Conservation (phyloP, 495 filamentous ascomycete species). For the Podospora conica region DNA sequence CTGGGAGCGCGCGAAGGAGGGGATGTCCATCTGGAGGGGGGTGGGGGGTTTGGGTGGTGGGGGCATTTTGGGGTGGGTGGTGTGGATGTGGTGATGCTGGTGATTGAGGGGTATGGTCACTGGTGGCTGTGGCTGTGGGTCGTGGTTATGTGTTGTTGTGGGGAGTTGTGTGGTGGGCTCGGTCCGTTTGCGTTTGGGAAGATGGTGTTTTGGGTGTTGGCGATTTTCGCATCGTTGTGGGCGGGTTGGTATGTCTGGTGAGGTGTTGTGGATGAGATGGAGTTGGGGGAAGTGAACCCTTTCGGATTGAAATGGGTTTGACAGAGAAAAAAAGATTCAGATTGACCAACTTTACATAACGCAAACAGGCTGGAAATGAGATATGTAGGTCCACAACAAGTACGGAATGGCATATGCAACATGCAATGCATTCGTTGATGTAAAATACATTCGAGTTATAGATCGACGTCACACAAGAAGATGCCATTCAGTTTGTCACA, state of each 20-base stretch:
- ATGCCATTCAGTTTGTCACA: not conserved
- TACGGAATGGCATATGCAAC: too few species aligned
- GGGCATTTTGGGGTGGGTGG: not conserved
- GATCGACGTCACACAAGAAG: not conserved
- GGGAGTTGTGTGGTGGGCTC: not conserved
- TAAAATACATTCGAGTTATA: not conserved
- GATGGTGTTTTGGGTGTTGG: not conserved
- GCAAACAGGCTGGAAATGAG: not conserved
- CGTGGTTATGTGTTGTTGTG: not conserved
- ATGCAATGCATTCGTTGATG: too few species aligned
- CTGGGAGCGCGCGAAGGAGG: constrained; percentile 71
- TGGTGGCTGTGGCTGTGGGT: not conserved
- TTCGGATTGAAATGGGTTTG: not conserved
- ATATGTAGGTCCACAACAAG: too few species aligned
- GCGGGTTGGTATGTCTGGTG: not conserved
- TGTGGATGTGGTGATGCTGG: not conserved
- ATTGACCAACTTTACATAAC: not conserved
- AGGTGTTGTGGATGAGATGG: not conserved
- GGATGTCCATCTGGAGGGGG: constrained; percentile 59
- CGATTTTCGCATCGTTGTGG: not conserved
- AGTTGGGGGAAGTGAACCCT: not conserved
- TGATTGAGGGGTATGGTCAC: not conserved
- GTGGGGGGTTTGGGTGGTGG: constrained; percentile 31
- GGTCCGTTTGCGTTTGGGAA: not conserved
- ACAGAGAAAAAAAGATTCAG: not conserved